phyloP scores from a whole-genome alignment of 306 rosid genomes.

The Cucumis melo region DNA sequence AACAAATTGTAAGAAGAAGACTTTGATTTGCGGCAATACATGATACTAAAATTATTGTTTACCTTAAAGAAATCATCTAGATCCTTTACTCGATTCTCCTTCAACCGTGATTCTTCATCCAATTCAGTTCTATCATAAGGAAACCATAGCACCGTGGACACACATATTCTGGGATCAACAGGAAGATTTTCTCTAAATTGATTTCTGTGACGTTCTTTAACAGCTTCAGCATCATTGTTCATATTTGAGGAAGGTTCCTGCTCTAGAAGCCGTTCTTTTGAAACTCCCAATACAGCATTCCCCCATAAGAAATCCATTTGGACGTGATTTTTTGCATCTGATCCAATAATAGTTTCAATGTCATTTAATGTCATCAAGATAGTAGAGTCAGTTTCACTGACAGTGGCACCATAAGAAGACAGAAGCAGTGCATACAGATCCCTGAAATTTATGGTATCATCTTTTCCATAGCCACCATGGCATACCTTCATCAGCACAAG shows the following conservation, averaged over 20 bases:
- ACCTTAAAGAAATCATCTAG: slow-evolving; percentile 27
- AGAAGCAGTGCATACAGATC: slow-evolving; percentile 47
- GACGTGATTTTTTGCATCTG: slow-evolving; percentile 16
- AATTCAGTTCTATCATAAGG: slow-evolving; percentile 45
- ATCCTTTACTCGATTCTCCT: slow-evolving; percentile 16
- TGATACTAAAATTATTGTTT: neutral
- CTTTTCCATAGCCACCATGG: slow-evolving; percentile 30
- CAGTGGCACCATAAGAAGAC: slow-evolving; percentile 62
- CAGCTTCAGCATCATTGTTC: slow-evolving; percentile 37
- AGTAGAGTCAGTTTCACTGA: slow-evolving; percentile 39
- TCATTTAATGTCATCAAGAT: slow-evolving; percentile 48
- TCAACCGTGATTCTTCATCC: slow-evolving; percentile 24
- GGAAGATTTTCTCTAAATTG: slow-evolving; percentile 52
- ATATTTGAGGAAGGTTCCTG: slow-evolving; percentile 14
- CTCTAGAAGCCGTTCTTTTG: slow-evolving; percentile 26
- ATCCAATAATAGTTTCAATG: slow-evolving; percentile 43
- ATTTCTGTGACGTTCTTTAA: slow-evolving; percentile 42
- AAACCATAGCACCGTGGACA: slow-evolving; percentile 60
- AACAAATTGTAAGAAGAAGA: neutral
- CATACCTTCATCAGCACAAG: slow-evolving; percentile 27
- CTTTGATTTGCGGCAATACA: neutral
- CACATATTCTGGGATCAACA: slow-evolving; percentile 60
- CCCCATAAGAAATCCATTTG: slow-evolving; percentile 45
- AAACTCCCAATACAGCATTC: slow-evolving; percentile 26
- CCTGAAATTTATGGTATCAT: slow-evolving; percentile 37